Percentiles rank a stretch among this genome's conserved stretches.
Evolutionary conservation across 441 rosid species (phyloP).

Genomic region (Breynia disticha): DNA sequence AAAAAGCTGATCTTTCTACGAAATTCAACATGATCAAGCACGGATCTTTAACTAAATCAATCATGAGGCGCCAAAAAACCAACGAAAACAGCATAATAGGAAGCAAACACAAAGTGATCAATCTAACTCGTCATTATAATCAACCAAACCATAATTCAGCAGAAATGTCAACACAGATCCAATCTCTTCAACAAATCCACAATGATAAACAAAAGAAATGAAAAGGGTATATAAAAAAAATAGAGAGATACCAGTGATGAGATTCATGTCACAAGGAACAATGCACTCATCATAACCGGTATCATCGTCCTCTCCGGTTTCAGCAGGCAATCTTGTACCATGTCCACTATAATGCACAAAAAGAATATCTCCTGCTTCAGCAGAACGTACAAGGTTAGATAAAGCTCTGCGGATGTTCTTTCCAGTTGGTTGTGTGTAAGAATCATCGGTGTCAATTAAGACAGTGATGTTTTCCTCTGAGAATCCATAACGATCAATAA

Average conservation of each 20-base stretch:
- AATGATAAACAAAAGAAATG: no score
- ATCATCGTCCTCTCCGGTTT: background rate
- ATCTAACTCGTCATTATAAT: no score
- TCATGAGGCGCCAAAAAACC: no score
- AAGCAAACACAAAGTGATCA: no score
- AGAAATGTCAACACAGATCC: no score
- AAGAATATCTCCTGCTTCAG: constrained; percentile 46
- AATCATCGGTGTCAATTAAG: constrained; percentile 64
- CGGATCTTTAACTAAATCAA: no score
- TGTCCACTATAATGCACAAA: constrained; percentile 91
- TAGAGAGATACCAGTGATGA: constrained; percentile 74
- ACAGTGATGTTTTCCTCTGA: constrained; percentile 50
- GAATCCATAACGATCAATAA: constrained; percentile 65
- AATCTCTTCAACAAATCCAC: no score
- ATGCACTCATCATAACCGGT: constrained; percentile 93
- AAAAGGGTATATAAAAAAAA: no score
- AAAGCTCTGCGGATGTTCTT: constrained; percentile 54
- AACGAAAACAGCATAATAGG: no score
- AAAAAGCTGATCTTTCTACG: no score
- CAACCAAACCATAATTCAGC: no score
- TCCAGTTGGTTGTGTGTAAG: constrained; percentile 8
- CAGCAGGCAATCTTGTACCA: constrained; percentile 84
- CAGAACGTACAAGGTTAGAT: constrained; percentile 45
- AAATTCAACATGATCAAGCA: no score
- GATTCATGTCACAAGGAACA: constrained; percentile 95